Evolutionary conservation across 2,329 filamentous ascomycete genomes (phyloP), one percentile per base, ranked within the genome.

Genomic region (Beauveria medogensis): DNA sequence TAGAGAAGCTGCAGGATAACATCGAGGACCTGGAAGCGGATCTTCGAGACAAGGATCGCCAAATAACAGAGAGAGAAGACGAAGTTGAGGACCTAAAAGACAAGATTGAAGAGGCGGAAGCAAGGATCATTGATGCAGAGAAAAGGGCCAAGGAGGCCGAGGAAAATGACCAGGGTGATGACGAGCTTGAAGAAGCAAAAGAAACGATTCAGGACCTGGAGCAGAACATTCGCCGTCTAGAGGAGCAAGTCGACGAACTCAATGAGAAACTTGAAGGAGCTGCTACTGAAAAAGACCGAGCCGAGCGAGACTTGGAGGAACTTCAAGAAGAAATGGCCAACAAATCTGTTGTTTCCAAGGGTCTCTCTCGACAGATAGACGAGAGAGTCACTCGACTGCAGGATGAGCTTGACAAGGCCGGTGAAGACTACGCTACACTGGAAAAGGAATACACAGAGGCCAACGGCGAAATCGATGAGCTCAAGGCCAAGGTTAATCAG

Each of bases 261-360:
- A 82, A 80, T 65, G 77, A 82, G 14, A 81, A 80, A 65, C 72
- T 82, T 20, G 75, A 84, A 43, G 77, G 82, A 56, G 83, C 84
- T 0, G 63, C 79, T 8, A 69, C 75, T 1, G 79, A 85, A 60
- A 84, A 82, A 65, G 77, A 83, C 24, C 78, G 80, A 34, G 84
- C 84, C 2, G 82, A 86, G 66, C 75, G 73, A 7, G 80, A 88
- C 62, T 74, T 88, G 18, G 80, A 86, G 66, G 84, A 88, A 67
- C 78, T 92, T 26, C 88, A 90, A 64, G 87, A 90, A 59, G 89
- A 92, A 67, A 84, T 92, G 81, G 82, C 88, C 24, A 87, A 92
- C 73, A 92, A 91, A 67, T 92, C 89, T 0, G 81, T 91, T 43
- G 84, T 85, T 58, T 89, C 88, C 14, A 91, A 89, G 69, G 88